These are phyloP conservation scores for Helminthosporium solani DNA, from an alignment of 2,329 filamentous ascomycete species.

Conservation along the genomic window DNA sequence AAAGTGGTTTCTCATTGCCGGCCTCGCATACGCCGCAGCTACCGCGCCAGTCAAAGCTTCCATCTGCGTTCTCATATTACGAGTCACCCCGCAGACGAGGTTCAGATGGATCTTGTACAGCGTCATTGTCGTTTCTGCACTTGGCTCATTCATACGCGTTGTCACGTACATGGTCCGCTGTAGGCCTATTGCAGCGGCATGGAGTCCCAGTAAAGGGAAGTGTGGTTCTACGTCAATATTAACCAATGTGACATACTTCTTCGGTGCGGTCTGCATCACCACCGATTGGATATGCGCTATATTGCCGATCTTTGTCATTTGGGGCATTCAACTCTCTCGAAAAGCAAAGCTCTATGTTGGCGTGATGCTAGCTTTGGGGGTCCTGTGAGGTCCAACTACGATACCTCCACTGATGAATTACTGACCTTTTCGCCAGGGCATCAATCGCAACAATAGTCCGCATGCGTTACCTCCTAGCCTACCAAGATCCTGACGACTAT, in stretches of 20 bases:
- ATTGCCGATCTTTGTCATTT: neutral
- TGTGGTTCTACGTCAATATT: neutral
- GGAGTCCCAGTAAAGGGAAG: neutral
- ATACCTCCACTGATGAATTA: neutral
- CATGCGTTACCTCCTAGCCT: neutral
- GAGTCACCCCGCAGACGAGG: neutral
- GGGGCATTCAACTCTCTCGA: slow-evolving; percentile 1
- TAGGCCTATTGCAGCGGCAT: slow-evolving; percentile 1
- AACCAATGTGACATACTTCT: slow-evolving; percentile 2
- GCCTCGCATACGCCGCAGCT: slow-evolving; percentile 1
- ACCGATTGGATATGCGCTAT: slow-evolving; percentile 4
- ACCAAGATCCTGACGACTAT: neutral
- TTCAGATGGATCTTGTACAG: slow-evolving; percentile 1
- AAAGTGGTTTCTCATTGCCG: slow-evolving; percentile 3
- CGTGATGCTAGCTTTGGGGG: slow-evolving; percentile 1
- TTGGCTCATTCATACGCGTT: slow-evolving; percentile 1
- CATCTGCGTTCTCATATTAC: slow-evolving; percentile 4
- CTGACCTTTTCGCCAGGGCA: neutral
- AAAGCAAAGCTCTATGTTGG: slow-evolving; percentile 1
- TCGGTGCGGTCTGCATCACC: slow-evolving; percentile 2
- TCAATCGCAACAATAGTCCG: neutral
- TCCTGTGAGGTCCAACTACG: slow-evolving; percentile 1
- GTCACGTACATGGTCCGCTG: slow-evolving; percentile 1
- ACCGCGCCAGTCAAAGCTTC: slow-evolving; percentile 7
- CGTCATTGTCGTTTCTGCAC: neutral